Percentiles rank a stretch among this genome's conserved stretches.
Conservation (phyloP, 345 rosid genomes). For the Eucalyptus caleyi region DNA sequence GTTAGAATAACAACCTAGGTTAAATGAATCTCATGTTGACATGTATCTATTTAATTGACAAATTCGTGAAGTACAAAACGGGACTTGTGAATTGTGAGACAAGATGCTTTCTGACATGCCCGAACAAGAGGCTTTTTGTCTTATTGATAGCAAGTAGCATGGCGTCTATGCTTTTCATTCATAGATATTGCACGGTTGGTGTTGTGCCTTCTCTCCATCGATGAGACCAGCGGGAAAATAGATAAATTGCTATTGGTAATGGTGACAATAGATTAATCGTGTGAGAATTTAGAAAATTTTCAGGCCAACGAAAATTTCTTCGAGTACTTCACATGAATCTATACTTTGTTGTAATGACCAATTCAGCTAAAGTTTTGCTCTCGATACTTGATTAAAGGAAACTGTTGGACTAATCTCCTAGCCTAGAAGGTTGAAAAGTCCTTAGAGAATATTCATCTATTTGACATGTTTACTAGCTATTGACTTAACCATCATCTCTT, state of each 20-base stretch:
- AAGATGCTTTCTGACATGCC: neutral
- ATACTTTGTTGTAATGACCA: neutral
- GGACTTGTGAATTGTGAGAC: neutral
- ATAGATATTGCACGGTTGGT: neutral
- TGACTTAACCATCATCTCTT: neutral
- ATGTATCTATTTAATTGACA: neutral
- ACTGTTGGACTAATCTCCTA: neutral
- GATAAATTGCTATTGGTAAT: neutral
- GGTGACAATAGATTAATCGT: neutral
- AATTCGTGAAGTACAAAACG: neutral
- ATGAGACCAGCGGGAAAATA: neutral
- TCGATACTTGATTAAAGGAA: neutral
- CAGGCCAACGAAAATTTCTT: neutral
- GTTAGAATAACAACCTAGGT: neutral
- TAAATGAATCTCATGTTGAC: neutral
- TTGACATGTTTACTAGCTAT: neutral
- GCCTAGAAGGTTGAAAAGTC: neutral
- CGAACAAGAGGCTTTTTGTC: neutral
- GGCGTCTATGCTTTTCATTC: neutral
- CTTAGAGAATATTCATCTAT: neutral
- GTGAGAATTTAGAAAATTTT: neutral
- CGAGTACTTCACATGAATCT: neutral
- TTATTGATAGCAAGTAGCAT: neutral
- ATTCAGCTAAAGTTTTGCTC: neutral
- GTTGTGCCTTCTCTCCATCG: neutral